phyloP scores from a whole-genome alignment of 331 rosid genomes.

The Acacia pycnantha region DNA sequence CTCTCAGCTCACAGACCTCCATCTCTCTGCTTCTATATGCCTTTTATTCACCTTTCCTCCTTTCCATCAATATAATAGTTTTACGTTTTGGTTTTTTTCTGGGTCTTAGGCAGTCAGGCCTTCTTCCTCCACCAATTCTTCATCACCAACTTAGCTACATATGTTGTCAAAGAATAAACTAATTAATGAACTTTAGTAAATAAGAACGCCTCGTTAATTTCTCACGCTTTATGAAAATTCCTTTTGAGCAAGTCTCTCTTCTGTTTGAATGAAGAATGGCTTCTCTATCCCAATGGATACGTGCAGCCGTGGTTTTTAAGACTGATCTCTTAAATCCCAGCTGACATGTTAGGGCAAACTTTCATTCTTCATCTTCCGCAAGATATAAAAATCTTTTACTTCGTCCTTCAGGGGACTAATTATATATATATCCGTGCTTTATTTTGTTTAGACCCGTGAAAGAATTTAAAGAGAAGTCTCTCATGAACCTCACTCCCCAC shows the following conservation, averaged over 20 bases:
- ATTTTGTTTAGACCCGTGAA: neutral
- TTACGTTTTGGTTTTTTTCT: neutral
- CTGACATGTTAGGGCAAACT: slow-evolving; percentile 20
- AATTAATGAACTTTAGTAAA: neutral
- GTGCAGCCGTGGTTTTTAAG: neutral
- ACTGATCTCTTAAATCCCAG: slow-evolving; percentile 1
- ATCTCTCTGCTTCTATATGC: neutral
- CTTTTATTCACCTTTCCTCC: neutral
- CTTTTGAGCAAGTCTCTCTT: neutral
- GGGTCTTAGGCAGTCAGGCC: neutral
- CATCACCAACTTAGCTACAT: neutral
- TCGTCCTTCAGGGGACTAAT: neutral
- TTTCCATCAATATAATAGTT: neutral
- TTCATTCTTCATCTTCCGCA: neutral
- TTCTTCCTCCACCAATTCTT: neutral
- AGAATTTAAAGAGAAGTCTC: neutral
- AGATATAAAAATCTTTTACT: neutral
- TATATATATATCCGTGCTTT: neutral
- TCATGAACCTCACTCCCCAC: neutral
- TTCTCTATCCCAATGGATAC: neutral
- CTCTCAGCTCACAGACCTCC: neutral
- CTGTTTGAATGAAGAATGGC: neutral
- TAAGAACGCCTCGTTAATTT: neutral
- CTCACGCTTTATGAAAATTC: neutral
- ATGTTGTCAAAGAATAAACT: neutral